Base-by-base conservation (phyloP, 768 basidiomycete genomes). In the Polyporus arcularius region DNA sequence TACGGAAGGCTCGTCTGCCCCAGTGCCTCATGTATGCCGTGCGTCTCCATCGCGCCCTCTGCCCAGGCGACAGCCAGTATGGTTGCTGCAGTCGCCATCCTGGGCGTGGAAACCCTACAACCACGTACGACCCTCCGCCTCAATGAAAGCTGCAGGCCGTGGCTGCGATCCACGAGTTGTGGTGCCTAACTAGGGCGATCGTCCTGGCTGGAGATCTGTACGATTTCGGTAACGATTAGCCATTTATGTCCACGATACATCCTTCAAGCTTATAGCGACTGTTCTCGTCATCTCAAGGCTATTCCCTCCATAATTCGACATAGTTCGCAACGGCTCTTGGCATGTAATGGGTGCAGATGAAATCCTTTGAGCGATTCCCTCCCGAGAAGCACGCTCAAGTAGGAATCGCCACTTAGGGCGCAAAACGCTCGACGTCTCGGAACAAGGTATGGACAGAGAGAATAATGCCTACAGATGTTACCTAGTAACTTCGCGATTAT, bases 361-460 rank as follows among this genome's bases (percentile, higher is more conserved):
- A 51, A 32, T 51, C 21, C 21, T 26, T 41, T 43, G 42, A 43
- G 42, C 18, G 42, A 18, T 43, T 35, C 53, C 47, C 28, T 14
- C 26, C 30, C 50, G 57, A 12, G 8, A 21, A 41, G 32, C n/a
- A 30, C 16, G 28, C 28, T 26, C 21, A 30, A 54, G 30, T 42
- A 28, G 31, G 26, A 54, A 57, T 21, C 35, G 53, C 56, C 55
- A 28, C 61, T 46, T 39, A 32, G 45, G 56, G 47, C 55, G 52
- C 52, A 62, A 48, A 58, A 63, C 62, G 62, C 47, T 58, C 57
- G 62, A 63, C 57, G 62, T 63, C 56, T 49, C 45, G 30, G 32
- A n/a, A 40, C 21, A 32, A 51, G 38, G 49, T 58, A 63, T 63
- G 56, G 35, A 63, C 62, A 63, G 54, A 63, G 54, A 53, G 62